Conservation (phyloP, 805 yeast species). For the Metschnikowia shivogae region DNA sequence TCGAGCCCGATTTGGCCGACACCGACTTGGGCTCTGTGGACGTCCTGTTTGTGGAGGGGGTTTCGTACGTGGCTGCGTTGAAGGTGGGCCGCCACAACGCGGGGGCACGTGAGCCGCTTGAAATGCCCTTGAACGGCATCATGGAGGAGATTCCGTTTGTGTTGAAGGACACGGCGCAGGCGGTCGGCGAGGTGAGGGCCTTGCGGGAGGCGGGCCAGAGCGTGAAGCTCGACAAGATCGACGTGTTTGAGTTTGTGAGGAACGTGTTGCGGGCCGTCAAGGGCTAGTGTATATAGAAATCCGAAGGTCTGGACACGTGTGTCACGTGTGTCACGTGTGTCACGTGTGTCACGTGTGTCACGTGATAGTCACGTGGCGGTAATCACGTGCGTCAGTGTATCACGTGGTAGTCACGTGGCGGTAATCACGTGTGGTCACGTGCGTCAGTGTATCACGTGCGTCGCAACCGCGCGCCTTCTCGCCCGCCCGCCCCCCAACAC, state of each 20-base stretch:
- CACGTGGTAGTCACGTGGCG: no score
- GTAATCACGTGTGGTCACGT: no score
- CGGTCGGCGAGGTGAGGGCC: conserved; percentile 44
- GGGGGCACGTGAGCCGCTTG: conserved; percentile 21
- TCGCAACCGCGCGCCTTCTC: no score
- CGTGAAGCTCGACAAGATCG: conserved; percentile 34
- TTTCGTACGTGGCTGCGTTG: conserved; percentile 63
- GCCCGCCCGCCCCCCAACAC: neutral
- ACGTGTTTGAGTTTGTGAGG: conserved; percentile 36
- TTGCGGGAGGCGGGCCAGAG: conserved; percentile 41
- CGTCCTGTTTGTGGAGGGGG: conserved; percentile 54
- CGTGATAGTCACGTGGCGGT: no score
- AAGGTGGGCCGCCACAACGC: conserved; percentile 45
- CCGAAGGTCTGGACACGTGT: no score
- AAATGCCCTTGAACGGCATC: conserved; percentile 35
- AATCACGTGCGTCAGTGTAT: no score
- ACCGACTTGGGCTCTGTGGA: conserved; percentile 55
- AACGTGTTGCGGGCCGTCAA: conserved; percentile 25
- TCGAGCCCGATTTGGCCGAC: conserved; percentile 60
- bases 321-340: no score
- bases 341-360: no score
- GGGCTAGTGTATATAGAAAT: conserved; percentile 4
- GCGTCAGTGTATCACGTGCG: no score
- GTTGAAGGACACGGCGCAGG: conserved; percentile 30
- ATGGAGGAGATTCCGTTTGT: conserved; percentile 43